phyloP scores from a whole-genome alignment of 2,329 filamentous ascomycete species.

The Colletotrichum simmondsii region DNA sequence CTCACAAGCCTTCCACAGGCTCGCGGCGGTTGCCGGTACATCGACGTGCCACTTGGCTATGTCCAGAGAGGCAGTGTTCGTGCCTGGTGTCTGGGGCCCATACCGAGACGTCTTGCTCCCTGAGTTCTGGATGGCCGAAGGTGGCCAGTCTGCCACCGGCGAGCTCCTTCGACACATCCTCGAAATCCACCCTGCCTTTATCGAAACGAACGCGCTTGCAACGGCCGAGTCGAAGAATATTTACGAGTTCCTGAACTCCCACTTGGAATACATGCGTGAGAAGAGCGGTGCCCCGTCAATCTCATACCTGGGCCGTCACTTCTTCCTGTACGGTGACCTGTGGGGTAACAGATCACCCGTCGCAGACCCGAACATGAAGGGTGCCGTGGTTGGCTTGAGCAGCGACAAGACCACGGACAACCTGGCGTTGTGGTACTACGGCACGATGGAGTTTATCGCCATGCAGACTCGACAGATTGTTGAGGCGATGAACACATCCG shows the following conservation, averaged over 20 bases:
- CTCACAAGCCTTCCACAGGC: slow-evolving; percentile 90
- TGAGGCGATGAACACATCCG: slow-evolving; percentile 89
- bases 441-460: slow-evolving; percentile 97
- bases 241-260: slow-evolving; percentile 93
- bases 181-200: slow-evolving; percentile 92
- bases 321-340: slow-evolving; percentile 98
- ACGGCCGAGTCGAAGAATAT: slow-evolving; percentile 88
- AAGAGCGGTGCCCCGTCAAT: slow-evolving; percentile 78
- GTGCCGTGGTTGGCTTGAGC: slow-evolving; percentile 86
- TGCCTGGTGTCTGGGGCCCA: slow-evolving; percentile 95
- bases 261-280: slow-evolving; percentile 80
- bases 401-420: slow-evolving; percentile 89
- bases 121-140: slow-evolving; percentile 96
- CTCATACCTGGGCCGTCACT: slow-evolving; percentile 88
- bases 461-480: slow-evolving; percentile 97
- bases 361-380: slow-evolving; percentile 93
- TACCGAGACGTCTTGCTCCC: slow-evolving; percentile 95
- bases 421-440: slow-evolving; percentile 92
- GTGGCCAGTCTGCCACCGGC: slow-evolving; percentile 95
- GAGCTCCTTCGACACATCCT: slow-evolving; percentile 94
- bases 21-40: slow-evolving; percentile 94
- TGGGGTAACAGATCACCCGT: slow-evolving; percentile 97
- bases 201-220: slow-evolving; percentile 81
- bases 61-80: slow-evolving; percentile 92
- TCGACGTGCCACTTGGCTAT: slow-evolving; percentile 98